Evolutionary conservation across 192 early-diverging fungal genomes (phyloP).

Genomic region (Phycomyces blakesleeanus): DNA sequence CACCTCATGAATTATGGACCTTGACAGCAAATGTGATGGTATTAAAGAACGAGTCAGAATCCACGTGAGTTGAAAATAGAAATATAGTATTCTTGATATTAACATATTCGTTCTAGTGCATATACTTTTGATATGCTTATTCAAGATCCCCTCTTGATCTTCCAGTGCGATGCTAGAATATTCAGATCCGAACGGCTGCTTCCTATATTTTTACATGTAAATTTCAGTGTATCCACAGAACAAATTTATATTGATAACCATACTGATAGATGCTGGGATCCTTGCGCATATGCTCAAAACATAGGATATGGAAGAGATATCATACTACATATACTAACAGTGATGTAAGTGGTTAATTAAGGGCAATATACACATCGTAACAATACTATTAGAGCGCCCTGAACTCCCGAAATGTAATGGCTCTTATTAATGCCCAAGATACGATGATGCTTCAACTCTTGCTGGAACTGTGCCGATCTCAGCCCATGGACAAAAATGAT

Average conservation of each 20-base stretch:
- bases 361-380: slow-evolving; percentile 14
- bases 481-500: slow-evolving; percentile 8
- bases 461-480: slow-evolving; percentile 39
- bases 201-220: slow-evolving; percentile 38
- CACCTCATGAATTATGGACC: slow-evolving; percentile 32
- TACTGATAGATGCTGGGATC: slow-evolving; percentile 13
- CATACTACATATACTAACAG: slow-evolving; percentile 28
- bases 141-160: slow-evolving; percentile 54
- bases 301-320: slow-evolving; percentile 29
- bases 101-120: not conserved
- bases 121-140: slow-evolving; percentile 30
- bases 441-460: slow-evolving; percentile 49
- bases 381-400: slow-evolving; percentile 27
- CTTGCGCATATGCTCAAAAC: slow-evolving; percentile 22
- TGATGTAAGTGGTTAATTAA: not conserved
- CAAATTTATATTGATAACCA: not conserved
- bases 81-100: not conserved
- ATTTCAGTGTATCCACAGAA: not conserved
- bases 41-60: not conserved
- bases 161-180: slow-evolving; percentile 50
- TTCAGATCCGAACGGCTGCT: slow-evolving; percentile 50
- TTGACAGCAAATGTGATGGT: slow-evolving; percentile 24
- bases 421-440: slow-evolving; percentile 55
- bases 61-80: not conserved
- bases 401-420: slow-evolving; percentile 39